phyloP scores from a whole-genome alignment of 192 early-diverging fungal species.

The Borealophlyctis nickersoniae region DNA sequence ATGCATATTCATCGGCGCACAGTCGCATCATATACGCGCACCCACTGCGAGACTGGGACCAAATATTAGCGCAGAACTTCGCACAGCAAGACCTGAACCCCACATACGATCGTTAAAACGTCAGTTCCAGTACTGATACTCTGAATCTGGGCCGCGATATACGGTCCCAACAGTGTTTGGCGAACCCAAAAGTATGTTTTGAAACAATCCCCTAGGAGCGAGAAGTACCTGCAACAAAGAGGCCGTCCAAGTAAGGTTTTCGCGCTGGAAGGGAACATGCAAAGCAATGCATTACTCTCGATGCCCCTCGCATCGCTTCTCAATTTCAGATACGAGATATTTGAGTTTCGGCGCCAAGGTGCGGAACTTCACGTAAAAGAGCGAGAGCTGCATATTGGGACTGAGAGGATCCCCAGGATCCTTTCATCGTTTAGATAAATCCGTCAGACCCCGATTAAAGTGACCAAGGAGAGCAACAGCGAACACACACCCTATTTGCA shows the following conservation, averaged over 20 bases:
- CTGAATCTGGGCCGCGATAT: slow-evolving; percentile 61
- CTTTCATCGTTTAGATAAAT: not conserved
- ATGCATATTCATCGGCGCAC: slow-evolving; percentile 76
- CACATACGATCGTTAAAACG: slow-evolving; percentile 22
- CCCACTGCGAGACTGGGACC: slow-evolving; percentile 63
- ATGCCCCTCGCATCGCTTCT: slow-evolving; percentile 63
- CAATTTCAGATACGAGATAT: slow-evolving; percentile 71
- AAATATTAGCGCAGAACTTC: slow-evolving; percentile 5
- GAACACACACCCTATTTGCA: slow-evolving; percentile 18
- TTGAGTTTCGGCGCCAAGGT: slow-evolving; percentile 60
- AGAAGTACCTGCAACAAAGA: slow-evolving; percentile 49
- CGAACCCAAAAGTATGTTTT: slow-evolving; percentile 73
- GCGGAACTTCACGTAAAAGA: slow-evolving; percentile 81
- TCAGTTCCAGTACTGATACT: slow-evolving; percentile 40
- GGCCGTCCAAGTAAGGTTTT: not conserved
- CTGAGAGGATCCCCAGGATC: slow-evolving; percentile 32
- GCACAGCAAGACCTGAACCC: not conserved
- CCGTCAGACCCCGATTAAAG: slow-evolving; percentile 4
- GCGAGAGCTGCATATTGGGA: slow-evolving; percentile 40
- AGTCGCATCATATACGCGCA: slow-evolving; percentile 81
- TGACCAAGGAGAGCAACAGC: too few species aligned
- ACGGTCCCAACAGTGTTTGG: slow-evolving; percentile 61
- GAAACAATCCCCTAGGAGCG: slow-evolving; percentile 73
- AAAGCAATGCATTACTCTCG: slow-evolving; percentile 57
- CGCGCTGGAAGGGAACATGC: not conserved